These are phyloP conservation scores for Floccularia luteovirens DNA, from an alignment of 768 basidiomycete species.

Conservation along the genomic window DNA sequence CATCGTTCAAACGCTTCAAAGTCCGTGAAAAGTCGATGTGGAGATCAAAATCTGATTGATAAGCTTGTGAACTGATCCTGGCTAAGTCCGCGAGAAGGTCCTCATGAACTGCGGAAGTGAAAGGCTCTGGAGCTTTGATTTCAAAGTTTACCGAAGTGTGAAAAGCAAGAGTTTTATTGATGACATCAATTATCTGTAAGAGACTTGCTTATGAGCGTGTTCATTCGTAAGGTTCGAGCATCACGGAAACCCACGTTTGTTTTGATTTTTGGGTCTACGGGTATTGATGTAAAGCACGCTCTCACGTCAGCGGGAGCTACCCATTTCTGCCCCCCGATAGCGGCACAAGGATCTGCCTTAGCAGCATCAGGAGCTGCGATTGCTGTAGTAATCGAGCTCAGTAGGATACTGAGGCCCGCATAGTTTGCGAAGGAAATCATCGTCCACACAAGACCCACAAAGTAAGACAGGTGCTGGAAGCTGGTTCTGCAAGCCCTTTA, in stretches of 20 bases:
- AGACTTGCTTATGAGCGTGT: not conserved
- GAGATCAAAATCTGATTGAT: conserved; percentile 45
- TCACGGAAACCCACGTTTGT: conserved; percentile 34
- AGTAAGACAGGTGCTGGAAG: no score
- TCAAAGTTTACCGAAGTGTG: conserved; percentile 60
- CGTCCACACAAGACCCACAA: no score
- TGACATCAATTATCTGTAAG: conserved; percentile 46
- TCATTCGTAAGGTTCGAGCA: not conserved
- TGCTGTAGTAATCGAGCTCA: conserved; percentile 3
- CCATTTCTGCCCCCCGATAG: conserved; percentile 50
- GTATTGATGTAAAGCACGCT: conserved; percentile 43
- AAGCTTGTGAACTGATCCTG: conserved; percentile 33
- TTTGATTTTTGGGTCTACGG: conserved; percentile 38
- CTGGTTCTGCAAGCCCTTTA: no score
- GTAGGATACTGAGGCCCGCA: conserved; percentile 3
- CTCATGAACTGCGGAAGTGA: conserved; percentile 47
- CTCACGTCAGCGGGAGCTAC: conserved; percentile 43
- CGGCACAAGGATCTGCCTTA: conserved; percentile 41
- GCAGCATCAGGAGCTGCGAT: conserved; percentile 4
- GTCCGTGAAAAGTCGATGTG: conserved; percentile 51
- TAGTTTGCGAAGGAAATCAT: not conserved
- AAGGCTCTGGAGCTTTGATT: conserved; percentile 44
- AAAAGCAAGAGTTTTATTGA: conserved; percentile 54
- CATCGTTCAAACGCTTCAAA: conserved; percentile 49
- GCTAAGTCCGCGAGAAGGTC: conserved; percentile 44